A percentile compares a stretch with the other conserved stretches of the same genome.
phyloP scores from a whole-genome alignment of 2,329 filamentous ascomycete genomes.

The Colletotrichum musae region DNA sequence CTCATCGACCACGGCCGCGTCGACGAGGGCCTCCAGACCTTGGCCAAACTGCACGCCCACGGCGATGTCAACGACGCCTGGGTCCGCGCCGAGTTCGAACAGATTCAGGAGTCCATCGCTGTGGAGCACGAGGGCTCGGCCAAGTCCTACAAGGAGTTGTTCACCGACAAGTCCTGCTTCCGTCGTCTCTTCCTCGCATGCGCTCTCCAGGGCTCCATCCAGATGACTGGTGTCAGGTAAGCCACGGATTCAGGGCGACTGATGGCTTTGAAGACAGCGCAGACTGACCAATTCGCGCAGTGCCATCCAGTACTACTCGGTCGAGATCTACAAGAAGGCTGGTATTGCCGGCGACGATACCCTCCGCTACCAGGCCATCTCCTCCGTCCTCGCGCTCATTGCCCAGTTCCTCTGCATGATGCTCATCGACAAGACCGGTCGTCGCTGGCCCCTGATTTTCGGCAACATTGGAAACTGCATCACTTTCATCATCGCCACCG shows the following conservation, averaged over 20 bases:
- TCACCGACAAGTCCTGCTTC: conserved; percentile 74
- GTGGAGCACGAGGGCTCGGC: conserved; percentile 78
- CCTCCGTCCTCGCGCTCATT: conserved; percentile 77
- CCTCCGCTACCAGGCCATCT: conserved; percentile 83
- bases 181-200: conserved; percentile 79
- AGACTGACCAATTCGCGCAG: conserved; percentile 58
- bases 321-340: conserved; percentile 77
- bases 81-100: conserved; percentile 80
- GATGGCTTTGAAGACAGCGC: not conserved
- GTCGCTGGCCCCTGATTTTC: conserved; percentile 79
- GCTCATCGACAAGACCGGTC: conserved; percentile 78
- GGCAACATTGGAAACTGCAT: conserved; percentile 81
- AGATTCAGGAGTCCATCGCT: conserved; percentile 77
- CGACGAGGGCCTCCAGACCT: conserved; percentile 75
- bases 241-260: not conserved
- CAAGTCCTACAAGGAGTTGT: conserved; percentile 79
- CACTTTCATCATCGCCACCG: conserved; percentile 78
- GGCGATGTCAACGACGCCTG: conserved; percentile 77
- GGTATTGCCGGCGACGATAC: conserved; percentile 76
- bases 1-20: conserved; percentile 79
- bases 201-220: conserved; percentile 53
- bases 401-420: conserved; percentile 79
- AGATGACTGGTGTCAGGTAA: conserved; percentile 40
- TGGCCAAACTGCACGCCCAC: conserved; percentile 79
- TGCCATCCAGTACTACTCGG: conserved; percentile 83